Conservation (phyloP, 1,139 yeast genomes). For the Yamadazyma diospyri region DNA sequence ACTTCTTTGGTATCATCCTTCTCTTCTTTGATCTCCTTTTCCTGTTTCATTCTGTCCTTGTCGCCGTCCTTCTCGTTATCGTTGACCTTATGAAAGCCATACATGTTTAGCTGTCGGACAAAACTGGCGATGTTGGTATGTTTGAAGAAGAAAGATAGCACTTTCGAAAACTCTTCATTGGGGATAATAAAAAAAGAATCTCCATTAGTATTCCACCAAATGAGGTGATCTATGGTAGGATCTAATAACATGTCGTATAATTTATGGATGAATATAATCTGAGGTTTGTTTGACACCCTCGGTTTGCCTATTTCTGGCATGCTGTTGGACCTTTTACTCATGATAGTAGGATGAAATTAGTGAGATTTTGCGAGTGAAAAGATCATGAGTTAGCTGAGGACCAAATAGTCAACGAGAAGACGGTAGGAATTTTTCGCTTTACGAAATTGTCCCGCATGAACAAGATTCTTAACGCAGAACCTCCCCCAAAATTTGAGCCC, state of each 20-base stretch:
- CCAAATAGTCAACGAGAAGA: too few species aligned
- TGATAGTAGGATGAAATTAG: too few species aligned
- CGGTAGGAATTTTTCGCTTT: too few species aligned
- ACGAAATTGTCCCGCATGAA: too few species aligned
- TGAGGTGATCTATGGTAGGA: slow-evolving; percentile 41
- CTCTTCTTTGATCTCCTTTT: slow-evolving; percentile 1
- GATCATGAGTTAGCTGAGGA: too few species aligned
- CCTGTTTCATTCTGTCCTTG: slow-evolving; percentile 2
- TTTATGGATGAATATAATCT: slow-evolving; percentile 62
- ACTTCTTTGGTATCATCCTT: slow-evolving; percentile 2
- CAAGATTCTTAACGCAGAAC: too few species aligned
- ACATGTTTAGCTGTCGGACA: slow-evolving; percentile 75
- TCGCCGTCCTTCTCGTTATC: slow-evolving; percentile 16
- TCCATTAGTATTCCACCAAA: slow-evolving; percentile 39
- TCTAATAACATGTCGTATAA: slow-evolving; percentile 64
- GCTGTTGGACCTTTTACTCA: slow-evolving; percentile 15
- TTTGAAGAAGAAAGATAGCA: slow-evolving; percentile 64
- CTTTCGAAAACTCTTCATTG: slow-evolving; percentile 60
- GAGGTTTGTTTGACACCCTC: slow-evolving; percentile 24
- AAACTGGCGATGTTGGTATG: slow-evolving; percentile 80
- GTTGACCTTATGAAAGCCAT: slow-evolving; percentile 73
- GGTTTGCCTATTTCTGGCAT: slow-evolving; percentile 9
- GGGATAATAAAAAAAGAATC: slow-evolving; percentile 42
- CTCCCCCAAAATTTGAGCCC: too few species aligned
- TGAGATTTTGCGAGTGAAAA: too few species aligned